Conservation (phyloP, 225 moss, liverwort and hornwort genomes). For the Marchantia polymorpha region DNA sequence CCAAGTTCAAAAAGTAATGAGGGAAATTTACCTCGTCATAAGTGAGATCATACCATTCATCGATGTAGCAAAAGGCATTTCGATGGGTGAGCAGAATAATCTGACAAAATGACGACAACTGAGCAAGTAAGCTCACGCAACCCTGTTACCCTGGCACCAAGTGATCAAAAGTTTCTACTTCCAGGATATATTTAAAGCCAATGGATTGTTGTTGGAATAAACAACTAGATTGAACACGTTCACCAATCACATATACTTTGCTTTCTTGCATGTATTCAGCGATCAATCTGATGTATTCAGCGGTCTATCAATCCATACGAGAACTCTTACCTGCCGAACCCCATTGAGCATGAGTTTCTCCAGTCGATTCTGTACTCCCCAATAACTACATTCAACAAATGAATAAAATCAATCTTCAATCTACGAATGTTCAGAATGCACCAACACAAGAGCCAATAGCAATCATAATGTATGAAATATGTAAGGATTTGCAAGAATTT, state of each 20-base stretch:
- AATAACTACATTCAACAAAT: constrained; percentile 53
- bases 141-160: neutral
- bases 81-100: constrained; percentile 91
- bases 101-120: constrained; percentile 35
- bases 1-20: no score
- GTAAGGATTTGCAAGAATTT: neutral
- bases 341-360: constrained; percentile 99
- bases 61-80: constrained; percentile 88
- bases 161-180: neutral
- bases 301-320: neutral
- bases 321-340: constrained; percentile 69
- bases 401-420: neutral
- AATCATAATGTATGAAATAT: neutral
- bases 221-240: no score
- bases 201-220: neutral
- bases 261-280: neutral
- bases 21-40: constrained; percentile 65
- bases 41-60: constrained; percentile 80
- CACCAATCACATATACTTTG: neutral
- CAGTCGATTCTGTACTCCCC: constrained; percentile 88
- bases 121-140: neutral
- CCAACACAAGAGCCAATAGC: neutral
- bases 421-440: neutral
- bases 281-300: neutral
- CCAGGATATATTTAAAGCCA: neutral